Conservation (phyloP, 2,329 filamentous ascomycete genomes). For the Sphaerulina vaccinii region DNA sequence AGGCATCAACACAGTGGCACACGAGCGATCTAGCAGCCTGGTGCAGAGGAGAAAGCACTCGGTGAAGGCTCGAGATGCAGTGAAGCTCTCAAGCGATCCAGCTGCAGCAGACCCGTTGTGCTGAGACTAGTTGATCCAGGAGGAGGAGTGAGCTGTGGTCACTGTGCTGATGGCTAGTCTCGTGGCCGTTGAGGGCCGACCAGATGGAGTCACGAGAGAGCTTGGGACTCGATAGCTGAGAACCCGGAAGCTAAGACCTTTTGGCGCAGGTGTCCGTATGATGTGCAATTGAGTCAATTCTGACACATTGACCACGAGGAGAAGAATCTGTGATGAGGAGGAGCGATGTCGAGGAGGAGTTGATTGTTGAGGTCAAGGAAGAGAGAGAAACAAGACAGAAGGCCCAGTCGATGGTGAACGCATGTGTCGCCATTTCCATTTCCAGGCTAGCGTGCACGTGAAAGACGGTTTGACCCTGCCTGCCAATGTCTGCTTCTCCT, state of each 20-base stretch:
- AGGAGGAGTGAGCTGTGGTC: neutral
- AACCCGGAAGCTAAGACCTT: neutral
- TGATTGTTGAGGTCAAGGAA: neutral
- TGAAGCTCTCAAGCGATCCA: conserved; percentile 15
- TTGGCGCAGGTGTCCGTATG: neutral
- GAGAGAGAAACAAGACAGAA: neutral
- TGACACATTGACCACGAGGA: neutral
- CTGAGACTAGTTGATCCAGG: neutral
- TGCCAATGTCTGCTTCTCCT: neutral
- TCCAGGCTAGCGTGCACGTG: no score
- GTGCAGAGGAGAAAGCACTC: conserved; percentile 11
- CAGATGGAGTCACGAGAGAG: conserved; percentile 17
- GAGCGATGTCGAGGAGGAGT: neutral
- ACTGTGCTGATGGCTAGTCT: conserved; percentile 1
- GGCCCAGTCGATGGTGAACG: no score
- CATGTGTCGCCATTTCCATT: no score
- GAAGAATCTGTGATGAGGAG: neutral
- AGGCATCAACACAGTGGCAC: conserved; percentile 24
- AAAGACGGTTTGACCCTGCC: neutral
- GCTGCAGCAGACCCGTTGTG: neutral
- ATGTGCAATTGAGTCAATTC: neutral
- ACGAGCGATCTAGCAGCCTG: conserved; percentile 22
- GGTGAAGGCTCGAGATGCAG: conserved; percentile 13
- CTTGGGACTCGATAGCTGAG: conserved; percentile 14
- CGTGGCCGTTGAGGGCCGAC: conserved; percentile 11